phyloP scores from a whole-genome alignment of 2,329 filamentous ascomycete genomes.

The Dendrostoma leiphaemia region DNA sequence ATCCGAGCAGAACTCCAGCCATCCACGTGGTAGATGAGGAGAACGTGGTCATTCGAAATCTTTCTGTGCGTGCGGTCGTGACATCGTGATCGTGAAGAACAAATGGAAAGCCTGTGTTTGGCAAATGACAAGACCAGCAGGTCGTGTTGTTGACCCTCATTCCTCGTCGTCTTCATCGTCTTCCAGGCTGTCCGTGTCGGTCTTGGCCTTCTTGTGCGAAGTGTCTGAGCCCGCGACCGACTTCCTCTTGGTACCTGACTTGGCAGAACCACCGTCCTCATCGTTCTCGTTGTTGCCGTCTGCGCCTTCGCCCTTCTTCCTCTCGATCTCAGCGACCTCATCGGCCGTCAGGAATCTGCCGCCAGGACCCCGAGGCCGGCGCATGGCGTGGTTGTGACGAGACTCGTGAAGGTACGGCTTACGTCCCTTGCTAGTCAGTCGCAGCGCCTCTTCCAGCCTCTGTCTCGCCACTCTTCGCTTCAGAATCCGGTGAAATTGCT shows the following conservation, averaged over 20 bases:
- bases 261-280: constrained; percentile 27
- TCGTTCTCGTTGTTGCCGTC: constrained; percentile 36
- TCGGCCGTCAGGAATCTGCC: constrained; percentile 95
- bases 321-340: constrained; percentile 88
- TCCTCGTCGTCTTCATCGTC: constrained; percentile 31
- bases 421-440: constrained; percentile 89
- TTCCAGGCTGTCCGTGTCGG: constrained; percentile 38
- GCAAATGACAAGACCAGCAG: constrained; percentile 1
- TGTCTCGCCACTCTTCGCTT: constrained; percentile 92
- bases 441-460: constrained; percentile 86
- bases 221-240: constrained; percentile 48
- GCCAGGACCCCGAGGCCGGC: constrained; percentile 86
- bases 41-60: constrained; percentile 15
- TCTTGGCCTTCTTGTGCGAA: constrained; percentile 53
- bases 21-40: constrained; percentile 7
- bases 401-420: constrained; percentile 98
- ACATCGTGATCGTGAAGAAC: constrained; percentile 18
- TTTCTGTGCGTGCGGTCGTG: constrained; percentile 17
- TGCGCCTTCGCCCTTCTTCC: constrained; percentile 46
- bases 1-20: not conserved
- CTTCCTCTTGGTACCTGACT: constrained; percentile 58
- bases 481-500: constrained; percentile 96
- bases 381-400: constrained; percentile 97
- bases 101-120: constrained; percentile 10
- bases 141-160: constrained; percentile 15